Evolutionary conservation across 2,329 filamentous ascomycete species (phyloP), one percentile per base, ranked within the genome.

Genomic region (Botrytis cinerea): DNA sequence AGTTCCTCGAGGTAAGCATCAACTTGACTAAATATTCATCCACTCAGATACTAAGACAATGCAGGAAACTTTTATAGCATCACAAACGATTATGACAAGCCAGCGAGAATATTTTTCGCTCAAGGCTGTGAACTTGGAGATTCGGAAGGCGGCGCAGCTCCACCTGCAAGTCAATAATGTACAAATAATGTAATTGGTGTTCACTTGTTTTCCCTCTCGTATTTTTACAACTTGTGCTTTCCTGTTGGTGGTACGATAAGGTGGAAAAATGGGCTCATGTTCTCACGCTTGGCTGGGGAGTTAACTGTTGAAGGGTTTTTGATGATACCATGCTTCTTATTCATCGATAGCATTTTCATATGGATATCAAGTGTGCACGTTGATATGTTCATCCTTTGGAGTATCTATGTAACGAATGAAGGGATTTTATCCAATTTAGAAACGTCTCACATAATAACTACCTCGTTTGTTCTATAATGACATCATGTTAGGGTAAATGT

Each of bases 51-150:
- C 75, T 79, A 74, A 79, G 40, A n/a, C 60, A 43, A 35, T 25
- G 2, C 76, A 98, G 95, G 95, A 70, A 98, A 98, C 81, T 92
- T 94, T 78, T 99, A 99, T 83, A 93, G 92, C 80, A 97, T 99
- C 79, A 87, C 87, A 72, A 99, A 98, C 82, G 90, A 93, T 73
- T 90, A 90, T 79, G 87, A 91, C 75, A 85, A 86, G 75, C 87
- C 90, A 7, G 93, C 93, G 7, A 89, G 92, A 57, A 87, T 98
- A 67, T 98, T 98, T 85, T 99, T 98, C 82, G 91, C 94, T 1
- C 96, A 99, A 82, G 95, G 92, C 10, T 95, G 92, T 82, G 93
- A 91, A 70, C 22, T 70, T 16, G 38, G 12, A 10, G 68, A 69
- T 22, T 57, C 71, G 14, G 54, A 68, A 48, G 71, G 51, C 22